These are phyloP conservation scores for Tylopilus rubrobrunneus DNA, from an alignment of 768 basidiomycete species.

Conservation along the genomic window DNA sequence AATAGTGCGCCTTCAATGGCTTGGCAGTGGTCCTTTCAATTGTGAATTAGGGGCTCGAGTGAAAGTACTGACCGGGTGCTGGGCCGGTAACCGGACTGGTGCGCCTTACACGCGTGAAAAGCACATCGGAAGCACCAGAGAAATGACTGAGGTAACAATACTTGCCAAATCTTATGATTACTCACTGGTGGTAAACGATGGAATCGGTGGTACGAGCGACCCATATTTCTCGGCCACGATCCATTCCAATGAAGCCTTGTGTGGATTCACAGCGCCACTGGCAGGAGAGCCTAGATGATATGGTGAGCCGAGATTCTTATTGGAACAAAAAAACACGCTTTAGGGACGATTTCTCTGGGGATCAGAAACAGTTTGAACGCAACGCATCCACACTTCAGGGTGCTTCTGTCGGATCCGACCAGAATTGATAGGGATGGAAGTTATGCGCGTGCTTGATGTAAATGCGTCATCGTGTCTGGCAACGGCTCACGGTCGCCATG, in stretches of 20 bases:
- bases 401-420: neutral
- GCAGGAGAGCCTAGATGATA: conserved; percentile 13
- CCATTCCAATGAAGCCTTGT: neutral
- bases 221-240: neutral
- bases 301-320: conserved; percentile 13
- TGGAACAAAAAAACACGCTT: neutral
- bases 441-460: neutral
- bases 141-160: neutral
- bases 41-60: neutral
- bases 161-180: neutral
- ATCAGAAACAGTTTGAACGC: neutral
- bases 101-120: neutral
- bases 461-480: neutral
- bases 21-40: conserved; percentile 2
- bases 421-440: neutral
- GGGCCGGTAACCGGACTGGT: neutral
- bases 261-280: neutral
- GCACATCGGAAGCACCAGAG: neutral
- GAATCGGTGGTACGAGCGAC: neutral
- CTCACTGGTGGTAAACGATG: conserved; percentile 11
- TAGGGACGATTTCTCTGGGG: neutral
- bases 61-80: neutral
- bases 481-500: neutral
- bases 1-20: neutral
- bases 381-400: neutral